Evolutionary conservation across 2,329 filamentous ascomycete genomes (phyloP), one percentile per base, ranked within the genome.

Genomic region (Colletotrichum tropicale): DNA sequence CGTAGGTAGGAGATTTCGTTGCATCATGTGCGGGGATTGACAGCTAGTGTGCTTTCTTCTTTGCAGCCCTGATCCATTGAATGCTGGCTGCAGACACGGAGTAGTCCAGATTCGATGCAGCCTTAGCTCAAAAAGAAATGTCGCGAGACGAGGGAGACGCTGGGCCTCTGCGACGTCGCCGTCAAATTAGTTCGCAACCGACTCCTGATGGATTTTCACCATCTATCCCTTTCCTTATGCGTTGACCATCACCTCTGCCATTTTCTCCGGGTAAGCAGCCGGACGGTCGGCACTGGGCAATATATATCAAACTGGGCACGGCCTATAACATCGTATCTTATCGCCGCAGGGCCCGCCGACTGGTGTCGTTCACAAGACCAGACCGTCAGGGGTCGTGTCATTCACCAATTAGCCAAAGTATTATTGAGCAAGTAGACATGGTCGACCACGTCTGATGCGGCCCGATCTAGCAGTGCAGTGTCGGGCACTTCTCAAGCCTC

Each of bases 301-400:
- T 75, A 38, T 75, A 75, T 64, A 28, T 73, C 70, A 32, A 69
- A 75, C 70, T 8, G 58, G 34, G 70, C 64, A 75, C 58, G 64
- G 70, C 70, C 73, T 73, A 73, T 74, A 69, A 18, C 32, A 30
- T 60, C 18, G 34, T 32, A 43, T 60, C 34, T 15, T 69, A 66
- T 65, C 70, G 43, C 36, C 28, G 61, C 48, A 61, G 43, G 64
- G 62, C 48, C 62, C 62, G 18, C 28, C 32, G 28, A 34, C 24
- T 38, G 64, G 56, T 34, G 26, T 26, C 26, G 34, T 32, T 36
- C 66, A 61, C 56, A 34, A 36, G 66, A 36, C 66, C 66, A 70
- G 66, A 52, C 34, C 61, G 43, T 60, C 56, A 26, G 55, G 34
- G 36, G 16, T 26, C 66, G 32, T 18, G 26, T 28, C 36, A 34